Evolutionary conservation across 2,329 filamentous ascomycete genomes (phyloP).

Genomic region (Colletotrichum sp.): DNA sequence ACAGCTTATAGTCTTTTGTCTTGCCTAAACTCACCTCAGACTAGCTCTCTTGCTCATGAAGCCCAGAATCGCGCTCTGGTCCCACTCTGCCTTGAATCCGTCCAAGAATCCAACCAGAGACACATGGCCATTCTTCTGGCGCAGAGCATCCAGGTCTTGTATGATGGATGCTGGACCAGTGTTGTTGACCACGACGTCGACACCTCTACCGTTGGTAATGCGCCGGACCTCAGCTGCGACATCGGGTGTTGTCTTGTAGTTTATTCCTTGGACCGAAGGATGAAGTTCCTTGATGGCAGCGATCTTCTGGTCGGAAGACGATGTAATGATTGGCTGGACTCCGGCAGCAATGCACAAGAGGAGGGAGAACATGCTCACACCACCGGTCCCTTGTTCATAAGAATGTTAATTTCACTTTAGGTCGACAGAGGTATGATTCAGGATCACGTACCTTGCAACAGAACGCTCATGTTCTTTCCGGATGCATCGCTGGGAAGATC

Average conservation of each 20-base stretch:
- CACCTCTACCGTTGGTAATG: slow-evolving; percentile 28
- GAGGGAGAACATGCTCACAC: slow-evolving; percentile 30
- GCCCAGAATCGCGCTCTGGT: background rate
- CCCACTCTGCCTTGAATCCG: background rate
- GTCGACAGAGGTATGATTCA: background rate
- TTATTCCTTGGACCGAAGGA: slow-evolving; percentile 24
- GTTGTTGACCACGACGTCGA: slow-evolving; percentile 31
- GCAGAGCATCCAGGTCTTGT: slow-evolving; percentile 19
- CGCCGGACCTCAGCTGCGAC: slow-evolving; percentile 21
- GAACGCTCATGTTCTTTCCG: background rate
- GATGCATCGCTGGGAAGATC: background rate
- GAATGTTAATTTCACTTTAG: background rate
- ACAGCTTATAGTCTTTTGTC: background rate
- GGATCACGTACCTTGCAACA: background rate
- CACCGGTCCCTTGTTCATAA: slow-evolving; percentile 26
- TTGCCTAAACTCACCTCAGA: background rate
- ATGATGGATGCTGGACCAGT: slow-evolving; percentile 24
- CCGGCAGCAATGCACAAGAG: slow-evolving; percentile 27
- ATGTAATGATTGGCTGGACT: slow-evolving; percentile 30
- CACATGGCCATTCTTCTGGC: background rate
- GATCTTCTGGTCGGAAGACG: slow-evolving; percentile 31
- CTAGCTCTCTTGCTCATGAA: slow-evolving; percentile 3
- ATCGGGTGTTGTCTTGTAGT: slow-evolving; percentile 26
- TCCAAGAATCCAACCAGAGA: slow-evolving; percentile 5
- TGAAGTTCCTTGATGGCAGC: slow-evolving; percentile 23